These are phyloP conservation scores for Gastrolobium villosum DNA, from an alignment of 306 rosid species.

Conservation along the genomic window DNA sequence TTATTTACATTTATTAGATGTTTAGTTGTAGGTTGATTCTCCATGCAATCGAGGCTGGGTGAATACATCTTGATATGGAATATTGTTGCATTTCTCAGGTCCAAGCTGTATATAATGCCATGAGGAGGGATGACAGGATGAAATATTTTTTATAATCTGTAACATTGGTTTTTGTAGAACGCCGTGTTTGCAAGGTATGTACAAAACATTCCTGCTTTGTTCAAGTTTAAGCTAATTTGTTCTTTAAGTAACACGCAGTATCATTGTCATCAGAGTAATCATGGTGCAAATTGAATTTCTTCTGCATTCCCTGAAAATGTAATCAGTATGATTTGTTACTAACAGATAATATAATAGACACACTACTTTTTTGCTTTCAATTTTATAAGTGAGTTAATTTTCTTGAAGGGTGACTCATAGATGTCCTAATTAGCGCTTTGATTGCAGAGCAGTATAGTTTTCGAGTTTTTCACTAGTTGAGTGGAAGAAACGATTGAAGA, in stretches of 20 bases:
- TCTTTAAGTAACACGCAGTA: conserved; percentile 25
- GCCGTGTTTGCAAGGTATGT: conserved; percentile 32
- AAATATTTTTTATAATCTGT: conserved; percentile 75
- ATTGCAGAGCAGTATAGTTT: not conserved
- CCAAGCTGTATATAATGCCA: conserved; percentile 92
- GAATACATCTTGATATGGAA: conserved; percentile 42
- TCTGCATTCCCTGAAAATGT: conserved; percentile 39
- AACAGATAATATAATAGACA: not conserved
- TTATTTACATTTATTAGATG: conserved; percentile 18
- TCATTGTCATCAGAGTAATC: conserved; percentile 24
- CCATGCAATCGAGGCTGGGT: not conserved
- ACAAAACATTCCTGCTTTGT: conserved; percentile 6
- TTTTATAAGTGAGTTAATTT: not conserved
- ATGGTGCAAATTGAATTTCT: conserved; percentile 40
- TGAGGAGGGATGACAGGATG: conserved; percentile 89
- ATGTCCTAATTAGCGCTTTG: not conserved
- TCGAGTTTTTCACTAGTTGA: not conserved
- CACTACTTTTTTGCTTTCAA: not conserved
- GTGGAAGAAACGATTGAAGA: conserved; percentile 1
- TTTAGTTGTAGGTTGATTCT: not conserved
- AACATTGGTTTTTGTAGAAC: conserved; percentile 47
- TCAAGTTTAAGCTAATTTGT: conserved; percentile 37
- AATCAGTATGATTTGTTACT: conserved; percentile 6
- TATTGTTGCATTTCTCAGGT: conserved; percentile 63
- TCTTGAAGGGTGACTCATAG: not conserved